Percentiles rank a stretch among this genome's conserved stretches.
Evolutionary conservation across 148 eudicot species (phyloP).

Genomic region (Dysphania ambrosioides): DNA sequence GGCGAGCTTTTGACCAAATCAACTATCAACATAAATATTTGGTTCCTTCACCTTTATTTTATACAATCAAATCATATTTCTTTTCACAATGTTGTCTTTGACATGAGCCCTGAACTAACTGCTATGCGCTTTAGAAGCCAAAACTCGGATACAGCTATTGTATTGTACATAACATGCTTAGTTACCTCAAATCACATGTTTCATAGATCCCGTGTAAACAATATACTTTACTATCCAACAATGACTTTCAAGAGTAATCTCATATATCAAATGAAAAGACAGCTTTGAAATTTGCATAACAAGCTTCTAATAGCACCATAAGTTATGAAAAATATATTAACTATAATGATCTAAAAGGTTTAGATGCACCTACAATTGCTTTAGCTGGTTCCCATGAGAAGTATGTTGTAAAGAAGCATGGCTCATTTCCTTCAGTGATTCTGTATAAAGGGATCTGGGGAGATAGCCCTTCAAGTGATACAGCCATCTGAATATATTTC

Average conservation of each 20-base stretch:
- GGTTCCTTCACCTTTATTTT: too few species aligned
- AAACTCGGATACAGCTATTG: too few species aligned
- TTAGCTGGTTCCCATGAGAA: slow-evolving; percentile 94
- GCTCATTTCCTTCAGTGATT: slow-evolving; percentile 93
- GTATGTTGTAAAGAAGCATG: slow-evolving; percentile 88
- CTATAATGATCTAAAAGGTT: not conserved
- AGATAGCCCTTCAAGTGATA: slow-evolving; percentile 74
- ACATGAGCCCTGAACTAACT: too few species aligned
- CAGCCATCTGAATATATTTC: slow-evolving; percentile 82
- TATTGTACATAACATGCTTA: not conserved
- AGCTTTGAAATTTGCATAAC: not conserved
- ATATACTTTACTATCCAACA: not conserved
- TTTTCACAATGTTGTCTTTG: too few species aligned
- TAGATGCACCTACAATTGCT: slow-evolving; percentile 64
- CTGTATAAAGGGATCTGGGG: slow-evolving; percentile 72
- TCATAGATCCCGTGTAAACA: not conserved
- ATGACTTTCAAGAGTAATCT: not conserved
- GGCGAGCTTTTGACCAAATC: not conserved
- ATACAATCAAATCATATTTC: too few species aligned
- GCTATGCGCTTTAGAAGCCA: not conserved
- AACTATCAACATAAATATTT: not conserved
- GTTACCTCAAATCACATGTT: too few species aligned
- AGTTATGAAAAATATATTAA: not conserved
- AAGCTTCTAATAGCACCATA: not conserved
- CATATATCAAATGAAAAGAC: not conserved